phyloP scores from a whole-genome alignment of 164 flowering plant species.

The Platanus orientalis region DNA sequence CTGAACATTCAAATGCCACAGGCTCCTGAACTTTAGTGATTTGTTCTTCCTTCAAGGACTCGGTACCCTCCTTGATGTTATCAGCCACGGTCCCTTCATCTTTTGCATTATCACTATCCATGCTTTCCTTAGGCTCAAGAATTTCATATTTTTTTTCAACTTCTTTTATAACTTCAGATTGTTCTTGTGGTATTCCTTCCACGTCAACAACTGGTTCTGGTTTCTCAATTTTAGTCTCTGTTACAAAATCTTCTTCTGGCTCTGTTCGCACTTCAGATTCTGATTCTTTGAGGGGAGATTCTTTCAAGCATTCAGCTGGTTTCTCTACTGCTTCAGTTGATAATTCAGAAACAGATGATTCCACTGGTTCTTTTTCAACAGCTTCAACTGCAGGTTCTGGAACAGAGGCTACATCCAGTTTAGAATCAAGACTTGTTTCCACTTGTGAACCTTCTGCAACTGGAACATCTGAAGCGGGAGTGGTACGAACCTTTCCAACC shows the following conservation, averaged over 20 bases:
- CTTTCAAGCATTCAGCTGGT: conserved; percentile 7
- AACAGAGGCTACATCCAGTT: background rate
- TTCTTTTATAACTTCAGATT: background rate
- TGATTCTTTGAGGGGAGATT: background rate
- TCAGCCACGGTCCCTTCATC: conserved; percentile 2
- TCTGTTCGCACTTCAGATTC: conserved; percentile 3
- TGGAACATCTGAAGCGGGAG: conserved; percentile 15
- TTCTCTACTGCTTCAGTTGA: conserved; percentile 21
- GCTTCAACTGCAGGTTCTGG: conserved; percentile 9
- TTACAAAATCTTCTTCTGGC: background rate
- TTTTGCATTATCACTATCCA: conserved; percentile 10
- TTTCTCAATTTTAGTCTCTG: no score
- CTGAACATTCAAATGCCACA: conserved; percentile 3
- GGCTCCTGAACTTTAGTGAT: conserved; percentile 7
- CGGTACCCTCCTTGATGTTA: conserved; percentile 10
- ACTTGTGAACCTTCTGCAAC: conserved; percentile 1
- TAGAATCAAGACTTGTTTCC: conserved; percentile 1
- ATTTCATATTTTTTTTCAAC: conserved; percentile 6
- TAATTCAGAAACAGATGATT: conserved; percentile 20
- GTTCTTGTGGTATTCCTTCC: no score
- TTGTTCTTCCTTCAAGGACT: conserved; percentile 11
- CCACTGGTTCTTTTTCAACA: conserved; percentile 17
- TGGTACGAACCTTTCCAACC: no score
- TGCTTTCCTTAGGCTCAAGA: conserved; percentile 14
- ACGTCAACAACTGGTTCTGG: no score